Conservation (phyloP, 129 eudicot species). For the Arctium minus region DNA sequence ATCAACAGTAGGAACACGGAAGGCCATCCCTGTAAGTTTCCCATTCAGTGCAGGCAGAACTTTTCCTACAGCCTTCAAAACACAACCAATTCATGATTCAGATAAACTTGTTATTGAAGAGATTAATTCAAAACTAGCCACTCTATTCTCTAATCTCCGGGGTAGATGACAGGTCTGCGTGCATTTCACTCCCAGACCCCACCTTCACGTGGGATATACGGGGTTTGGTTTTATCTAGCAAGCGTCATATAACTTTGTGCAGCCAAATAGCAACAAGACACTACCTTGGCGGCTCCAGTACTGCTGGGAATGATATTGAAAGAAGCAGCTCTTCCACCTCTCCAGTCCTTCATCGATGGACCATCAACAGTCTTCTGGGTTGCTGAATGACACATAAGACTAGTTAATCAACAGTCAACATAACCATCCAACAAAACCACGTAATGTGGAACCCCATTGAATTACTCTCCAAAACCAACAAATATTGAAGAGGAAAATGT, state of each 20-base stretch:
- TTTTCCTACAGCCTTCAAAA: conserved; percentile 71
- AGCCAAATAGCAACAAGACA: background rate
- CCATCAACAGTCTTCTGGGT: conserved; percentile 84
- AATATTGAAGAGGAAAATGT: background rate
- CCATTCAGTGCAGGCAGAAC: conserved; percentile 76
- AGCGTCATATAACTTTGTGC: background rate
- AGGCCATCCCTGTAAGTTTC: conserved; percentile 78
- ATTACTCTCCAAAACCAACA: background rate
- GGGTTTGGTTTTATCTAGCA: background rate
- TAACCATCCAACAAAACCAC: background rate
- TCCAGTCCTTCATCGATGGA: conserved; percentile 85
- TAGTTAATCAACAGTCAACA: background rate
- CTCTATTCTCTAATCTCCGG: background rate
- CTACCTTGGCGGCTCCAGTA: conserved; percentile 86
- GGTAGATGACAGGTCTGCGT: background rate
- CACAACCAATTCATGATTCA: background rate
- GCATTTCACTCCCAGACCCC: background rate
- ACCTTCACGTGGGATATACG: background rate
- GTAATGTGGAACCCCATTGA: background rate
- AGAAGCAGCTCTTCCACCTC: conserved; percentile 88
- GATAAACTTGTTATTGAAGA: background rate
- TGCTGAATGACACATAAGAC: conserved; percentile 29
- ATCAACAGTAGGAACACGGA: conserved; percentile 76
- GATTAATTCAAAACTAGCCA: background rate
- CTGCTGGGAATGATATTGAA: conserved; percentile 85